Base-by-base conservation (phyloP, 2,329 filamentous ascomycete species). In the Fusarium denticulatum region DNA sequence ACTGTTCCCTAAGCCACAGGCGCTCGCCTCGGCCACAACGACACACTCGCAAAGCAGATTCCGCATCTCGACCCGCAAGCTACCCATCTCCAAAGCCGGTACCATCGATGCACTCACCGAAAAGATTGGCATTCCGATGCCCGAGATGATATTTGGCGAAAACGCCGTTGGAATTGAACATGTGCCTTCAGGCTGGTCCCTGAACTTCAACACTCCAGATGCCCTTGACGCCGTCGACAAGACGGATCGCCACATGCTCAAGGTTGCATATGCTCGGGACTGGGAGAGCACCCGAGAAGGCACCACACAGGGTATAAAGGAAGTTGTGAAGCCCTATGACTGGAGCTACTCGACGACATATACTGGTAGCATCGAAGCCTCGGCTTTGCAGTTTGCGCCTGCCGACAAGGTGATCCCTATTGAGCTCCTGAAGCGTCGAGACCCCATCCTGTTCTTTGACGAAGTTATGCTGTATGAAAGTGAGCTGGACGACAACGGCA, bases 101-200 rank as follows among this genome's bases (percentile, higher is more conserved):
- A 93, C 95, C 57, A 98, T 99, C 80, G 95, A 97, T 80, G 90
- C 89, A 42, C 94, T 99, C 90, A 91, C 92, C 45, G 87, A 88
- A 64, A 90, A 89, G 71, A 88, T 99, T 60, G 91, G 92, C 36
- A 98, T 99, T 80, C 91, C 96, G 24, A 90, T 96, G 45, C 96
- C 96, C 14, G 96, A 99, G 85, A 99, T 99, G 96, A 99, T 99
- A 74, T 99, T 99, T 80, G 96, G 96, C 70, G 95, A 99, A 86
- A 99, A 99, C 82, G 86, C 93, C 65, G 91, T 97, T 45, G 85
- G 89, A 12, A 88, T 99, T 68, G 86, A 91, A 60, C 94, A 98
- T 84, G 71, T 85, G n/a, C 87, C 88, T 26, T 91, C 88, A n/a
- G 90, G 91, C 49, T 99, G 95, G 94, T 86, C 86, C 49, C 86